Evolutionary conservation across 202 grass and related monocot genomes (phyloP).

Genomic region (Alloteropsis angusta): DNA sequence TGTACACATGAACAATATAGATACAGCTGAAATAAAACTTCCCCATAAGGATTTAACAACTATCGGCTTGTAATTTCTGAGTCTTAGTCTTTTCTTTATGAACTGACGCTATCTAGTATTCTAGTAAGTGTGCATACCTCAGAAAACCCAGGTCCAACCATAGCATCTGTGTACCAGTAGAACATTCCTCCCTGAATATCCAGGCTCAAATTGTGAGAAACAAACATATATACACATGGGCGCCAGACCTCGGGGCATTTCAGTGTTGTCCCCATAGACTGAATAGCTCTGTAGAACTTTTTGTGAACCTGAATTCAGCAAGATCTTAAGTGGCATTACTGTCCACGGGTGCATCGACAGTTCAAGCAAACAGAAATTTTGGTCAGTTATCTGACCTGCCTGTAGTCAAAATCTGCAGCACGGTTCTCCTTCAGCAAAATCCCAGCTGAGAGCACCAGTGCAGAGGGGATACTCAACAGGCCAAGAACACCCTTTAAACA

Average conservation of each 20-base stretch:
- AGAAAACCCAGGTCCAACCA: constrained; percentile 58
- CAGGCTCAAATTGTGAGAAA: constrained; percentile 58
- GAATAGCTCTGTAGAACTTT: constrained; percentile 52
- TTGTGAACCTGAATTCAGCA: constrained; percentile 46
- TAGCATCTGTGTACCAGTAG: constrained; percentile 71
- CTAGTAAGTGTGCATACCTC: constrained; percentile 38
- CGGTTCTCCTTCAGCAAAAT: constrained; percentile 52
- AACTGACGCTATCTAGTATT: background rate
- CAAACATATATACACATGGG: constrained; percentile 68
- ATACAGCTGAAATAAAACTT: background rate
- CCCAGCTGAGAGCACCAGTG: constrained; percentile 54
- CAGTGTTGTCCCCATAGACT: constrained; percentile 51
- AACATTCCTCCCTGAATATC: constrained; percentile 95
- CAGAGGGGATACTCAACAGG: constrained; percentile 60
- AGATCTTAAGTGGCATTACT: background rate
- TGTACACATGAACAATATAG: background rate
- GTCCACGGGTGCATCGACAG: background rate
- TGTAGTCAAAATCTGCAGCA: constrained; percentile 40
- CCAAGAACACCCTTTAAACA: constrained; percentile 69
- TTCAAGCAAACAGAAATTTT: constrained; percentile 2
- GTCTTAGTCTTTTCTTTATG: background rate
- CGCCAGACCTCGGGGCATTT: constrained; percentile 62
- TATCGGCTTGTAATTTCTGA: background rate
- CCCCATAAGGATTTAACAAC: background rate
- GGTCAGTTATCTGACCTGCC: constrained; percentile 35